These are phyloP conservation scores for Alternaria triticimaculans DNA, from an alignment of 2,329 filamentous ascomycete species.

Conservation along the genomic window DNA sequence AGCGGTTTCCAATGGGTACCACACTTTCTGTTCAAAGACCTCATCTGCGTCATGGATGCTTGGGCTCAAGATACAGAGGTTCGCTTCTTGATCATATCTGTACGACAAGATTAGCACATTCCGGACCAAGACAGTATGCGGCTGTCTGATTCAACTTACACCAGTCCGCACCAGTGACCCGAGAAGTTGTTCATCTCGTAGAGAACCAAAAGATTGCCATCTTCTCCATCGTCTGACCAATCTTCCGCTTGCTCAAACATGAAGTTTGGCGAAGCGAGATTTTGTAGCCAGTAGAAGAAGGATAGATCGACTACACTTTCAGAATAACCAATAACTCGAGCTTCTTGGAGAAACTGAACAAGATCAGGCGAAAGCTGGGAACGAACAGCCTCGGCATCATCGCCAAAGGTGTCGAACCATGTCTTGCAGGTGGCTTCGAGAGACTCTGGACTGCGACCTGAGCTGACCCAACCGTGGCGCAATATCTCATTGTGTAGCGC, in stretches of 20 bases:
- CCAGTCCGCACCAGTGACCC: background rate
- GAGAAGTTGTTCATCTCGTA: background rate
- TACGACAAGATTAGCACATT: background rate
- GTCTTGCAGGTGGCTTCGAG: background rate
- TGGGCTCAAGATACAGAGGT: constrained; percentile 3
- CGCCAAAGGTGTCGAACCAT: background rate
- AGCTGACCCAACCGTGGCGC: background rate
- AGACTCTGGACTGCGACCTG: background rate
- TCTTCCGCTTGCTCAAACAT: constrained; percentile 2
- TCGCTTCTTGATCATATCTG: constrained; percentile 19
- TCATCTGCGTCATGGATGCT: background rate
- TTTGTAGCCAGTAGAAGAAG: constrained; percentile 6
- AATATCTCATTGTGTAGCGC: background rate
- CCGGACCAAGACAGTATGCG: background rate
- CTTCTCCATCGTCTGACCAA: background rate
- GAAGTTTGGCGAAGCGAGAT: background rate
- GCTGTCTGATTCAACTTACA: background rate
- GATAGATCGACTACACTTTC: background rate
- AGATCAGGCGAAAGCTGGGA: background rate
- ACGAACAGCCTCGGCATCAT: background rate
- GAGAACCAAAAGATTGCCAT: constrained; percentile 1
- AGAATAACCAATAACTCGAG: background rate
- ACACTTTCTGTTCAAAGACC: constrained; percentile 9
- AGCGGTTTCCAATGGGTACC: constrained; percentile 17
- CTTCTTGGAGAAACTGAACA: background rate